phyloP scores from a whole-genome alignment of 2,329 filamentous ascomycete genomes.

The Colletotrichum liriopes region DNA sequence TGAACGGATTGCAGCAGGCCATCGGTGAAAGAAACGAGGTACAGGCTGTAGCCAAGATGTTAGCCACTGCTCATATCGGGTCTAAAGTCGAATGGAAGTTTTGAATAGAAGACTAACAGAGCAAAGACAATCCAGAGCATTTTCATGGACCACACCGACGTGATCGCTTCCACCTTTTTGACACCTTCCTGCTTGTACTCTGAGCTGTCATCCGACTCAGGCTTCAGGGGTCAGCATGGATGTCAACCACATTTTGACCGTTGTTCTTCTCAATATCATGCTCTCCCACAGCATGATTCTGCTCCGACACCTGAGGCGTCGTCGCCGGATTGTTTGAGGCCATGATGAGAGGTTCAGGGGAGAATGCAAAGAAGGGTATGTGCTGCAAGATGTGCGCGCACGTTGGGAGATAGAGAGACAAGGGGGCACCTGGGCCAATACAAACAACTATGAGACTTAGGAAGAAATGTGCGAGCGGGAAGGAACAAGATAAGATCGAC shows the following conservation, averaged over 20 bases:
- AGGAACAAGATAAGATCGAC: background rate
- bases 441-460: background rate
- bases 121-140: constrained; percentile 57
- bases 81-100: fast-evolving
- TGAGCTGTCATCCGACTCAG: constrained; percentile 45
- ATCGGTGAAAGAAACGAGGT: constrained; percentile 57
- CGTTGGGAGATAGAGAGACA: constrained; percentile 1
- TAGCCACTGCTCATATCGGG: background rate
- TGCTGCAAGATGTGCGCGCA: constrained; percentile 8
- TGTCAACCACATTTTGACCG: constrained; percentile 43
- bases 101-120: constrained; percentile 51
- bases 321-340: constrained; percentile 11
- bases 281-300: background rate
- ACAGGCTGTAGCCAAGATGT: constrained; percentile 50
- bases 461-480: background rate
- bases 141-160: constrained; percentile 56
- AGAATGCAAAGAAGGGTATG: background rate
- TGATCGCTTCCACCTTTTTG: constrained; percentile 57
- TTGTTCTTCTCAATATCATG: constrained; percentile 45
- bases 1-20: constrained; percentile 55
- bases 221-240: constrained; percentile 40
- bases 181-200: constrained; percentile 56
- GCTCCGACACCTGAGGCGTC: constrained; percentile 17
- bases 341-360: constrained; percentile 3
- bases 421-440: background rate